phyloP scores from a whole-genome alignment of 1,139 yeast genomes.

The Casaregolazyma lundiana region DNA sequence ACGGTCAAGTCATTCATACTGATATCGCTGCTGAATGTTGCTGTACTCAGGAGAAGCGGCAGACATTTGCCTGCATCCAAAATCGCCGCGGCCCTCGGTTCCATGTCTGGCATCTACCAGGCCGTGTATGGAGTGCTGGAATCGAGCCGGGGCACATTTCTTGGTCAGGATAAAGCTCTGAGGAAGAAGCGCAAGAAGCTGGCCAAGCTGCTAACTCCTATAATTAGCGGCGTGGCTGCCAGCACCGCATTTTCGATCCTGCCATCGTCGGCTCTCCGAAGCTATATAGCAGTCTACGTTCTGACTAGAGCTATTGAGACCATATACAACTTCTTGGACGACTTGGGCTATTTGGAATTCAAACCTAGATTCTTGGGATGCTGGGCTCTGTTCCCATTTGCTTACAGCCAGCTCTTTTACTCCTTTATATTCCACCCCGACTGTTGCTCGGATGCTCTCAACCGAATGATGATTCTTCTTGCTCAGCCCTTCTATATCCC shows the following conservation, averaged over 20 bases:
- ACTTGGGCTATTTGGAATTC: slow-evolving; percentile 31
- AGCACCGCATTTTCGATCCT: slow-evolving; percentile 30
- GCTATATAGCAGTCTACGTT: slow-evolving; percentile 33
- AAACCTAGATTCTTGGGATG: slow-evolving; percentile 37
- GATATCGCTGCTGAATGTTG: slow-evolving; percentile 22
- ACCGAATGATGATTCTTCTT: slow-evolving; percentile 27
- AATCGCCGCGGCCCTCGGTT: slow-evolving; percentile 27
- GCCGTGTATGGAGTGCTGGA: slow-evolving; percentile 20
- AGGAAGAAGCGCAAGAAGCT: slow-evolving; percentile 11
- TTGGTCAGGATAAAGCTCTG: slow-evolving; percentile 12
- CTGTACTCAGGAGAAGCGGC: slow-evolving; percentile 14
- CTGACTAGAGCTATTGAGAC: slow-evolving; percentile 36
- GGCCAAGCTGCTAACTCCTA: slow-evolving; percentile 23
- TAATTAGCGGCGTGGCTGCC: slow-evolving; percentile 29
- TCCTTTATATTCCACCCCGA: slow-evolving; percentile 35
- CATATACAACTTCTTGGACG: slow-evolving; percentile 35
- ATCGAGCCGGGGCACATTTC: slow-evolving; percentile 11
- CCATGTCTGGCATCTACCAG: slow-evolving; percentile 29
- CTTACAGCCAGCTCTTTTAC: slow-evolving; percentile 39
- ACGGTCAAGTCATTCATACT: slow-evolving; percentile 27
- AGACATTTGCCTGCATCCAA: slow-evolving; percentile 13
- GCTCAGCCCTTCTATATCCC: slow-evolving; percentile 32
- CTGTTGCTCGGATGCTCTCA: slow-evolving; percentile 32
- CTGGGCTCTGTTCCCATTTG: slow-evolving; percentile 40
- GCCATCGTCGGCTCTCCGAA: slow-evolving; percentile 26